Percentiles rank a stretch among this genome's conserved stretches.
These are phyloP conservation scores for Dendrobium chrysotoxum DNA, from an alignment of 106 monocot species.

Conservation along the genomic window DNA sequence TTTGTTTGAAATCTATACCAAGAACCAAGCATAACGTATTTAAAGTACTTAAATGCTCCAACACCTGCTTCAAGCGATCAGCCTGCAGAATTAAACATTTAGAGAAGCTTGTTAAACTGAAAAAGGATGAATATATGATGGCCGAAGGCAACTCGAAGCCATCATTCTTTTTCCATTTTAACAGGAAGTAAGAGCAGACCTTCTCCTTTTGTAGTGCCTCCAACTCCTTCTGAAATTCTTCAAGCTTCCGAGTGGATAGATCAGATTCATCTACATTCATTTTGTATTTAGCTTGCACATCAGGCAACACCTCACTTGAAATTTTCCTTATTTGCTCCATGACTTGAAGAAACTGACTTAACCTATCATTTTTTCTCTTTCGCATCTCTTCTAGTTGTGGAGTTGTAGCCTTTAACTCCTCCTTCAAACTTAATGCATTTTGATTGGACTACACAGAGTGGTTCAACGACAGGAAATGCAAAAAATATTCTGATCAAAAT, in stretches of 20 bases:
- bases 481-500: background rate
- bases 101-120: background rate
- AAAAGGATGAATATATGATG: background rate
- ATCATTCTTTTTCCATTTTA: background rate
- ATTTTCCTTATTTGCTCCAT: conserved; percentile 55
- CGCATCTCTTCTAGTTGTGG: conserved; percentile 71
- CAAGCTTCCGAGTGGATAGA: conserved; percentile 58
- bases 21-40: conserved; percentile 67
- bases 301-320: conserved; percentile 44
- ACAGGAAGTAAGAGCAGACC: conserved; percentile 22
- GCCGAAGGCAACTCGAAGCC: background rate
- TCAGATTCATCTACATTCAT: conserved; percentile 53
- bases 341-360: conserved; percentile 52
- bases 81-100: conserved; percentile 23
- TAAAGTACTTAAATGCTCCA: conserved; percentile 47
- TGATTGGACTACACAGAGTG: conserved; percentile 35
- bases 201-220: conserved; percentile 72
- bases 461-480: conserved; percentile 3
- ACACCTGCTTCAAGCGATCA: conserved; percentile 55
- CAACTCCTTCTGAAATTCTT: conserved; percentile 60
- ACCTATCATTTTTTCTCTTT: conserved; percentile 54
- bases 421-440: conserved; percentile 46
- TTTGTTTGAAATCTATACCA: conserved; percentile 69
- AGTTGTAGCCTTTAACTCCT: conserved; percentile 43
- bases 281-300: conserved; percentile 24